Evolutionary conservation across 2,329 filamentous ascomycete species (phyloP), one percentile per base, ranked within the genome.

Genomic region (Rachicladosporium sp.): DNA sequence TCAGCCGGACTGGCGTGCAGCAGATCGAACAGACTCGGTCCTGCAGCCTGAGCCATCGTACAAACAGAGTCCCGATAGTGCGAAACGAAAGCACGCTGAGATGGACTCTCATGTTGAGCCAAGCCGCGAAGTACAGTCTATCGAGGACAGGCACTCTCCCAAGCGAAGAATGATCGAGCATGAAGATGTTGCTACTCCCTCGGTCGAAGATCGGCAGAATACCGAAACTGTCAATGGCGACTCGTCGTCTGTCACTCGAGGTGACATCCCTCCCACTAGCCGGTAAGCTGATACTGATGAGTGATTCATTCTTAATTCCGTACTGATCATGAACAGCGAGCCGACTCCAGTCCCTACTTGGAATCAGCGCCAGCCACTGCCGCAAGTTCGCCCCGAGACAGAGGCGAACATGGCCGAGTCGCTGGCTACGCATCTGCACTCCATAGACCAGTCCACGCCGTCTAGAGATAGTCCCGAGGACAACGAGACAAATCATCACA

Each of bases 331-430:
- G 12, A 6, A 10, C 15, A 37, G 39, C 23, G 39, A 41, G 31
- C 39, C 21, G 8, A 36, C 39, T 5, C 39, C 39, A 6, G 39
- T 41, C 11, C 39, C 39, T 6, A 41, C 39, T 12, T 35, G 35
- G 10, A 33, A 41, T 10, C 39, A 41, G 31, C 30, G 39, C 10
- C 23, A 11, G 10, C 34, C 39, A 12, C 39, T 35, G 10, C 34
- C 39, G 6, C 39, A 41, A 21, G 39, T 41, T 10, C 11, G 39
- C 23, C 39, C 39, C 10, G 39, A 41, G 29, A 41, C 39, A 10
- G 29, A 37, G 30, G 39, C 39, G 21, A 34, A 41, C 12, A 34
- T 41, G 19, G 39, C 39, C 2, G 39, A 41, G 13, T 41, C 39
- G 10, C 12, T 41, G 6, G 39, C 39, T n/a, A 37, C 39, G 10